Conservation (phyloP, 1,284 basidiomycete species). For the Ustilago loliicola region DNA sequence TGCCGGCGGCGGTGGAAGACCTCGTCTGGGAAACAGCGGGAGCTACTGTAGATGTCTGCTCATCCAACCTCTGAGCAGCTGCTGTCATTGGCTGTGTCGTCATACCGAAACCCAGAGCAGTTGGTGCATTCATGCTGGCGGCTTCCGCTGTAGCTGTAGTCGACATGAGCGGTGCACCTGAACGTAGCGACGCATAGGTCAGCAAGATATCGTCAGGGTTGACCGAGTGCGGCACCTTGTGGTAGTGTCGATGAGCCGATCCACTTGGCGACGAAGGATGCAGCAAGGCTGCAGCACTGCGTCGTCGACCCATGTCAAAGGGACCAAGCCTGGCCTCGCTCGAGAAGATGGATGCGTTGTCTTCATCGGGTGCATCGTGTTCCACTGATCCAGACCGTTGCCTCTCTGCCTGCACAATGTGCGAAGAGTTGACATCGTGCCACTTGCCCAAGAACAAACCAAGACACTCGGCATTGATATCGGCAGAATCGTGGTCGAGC, state of each 20-base stretch:
- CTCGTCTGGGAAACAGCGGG: neutral
- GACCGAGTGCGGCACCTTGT: slow-evolving; percentile 40
- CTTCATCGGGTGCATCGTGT: slow-evolving; percentile 32
- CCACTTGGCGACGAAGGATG: slow-evolving; percentile 42
- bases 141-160: slow-evolving; percentile 15
- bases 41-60: slow-evolving; percentile 11
- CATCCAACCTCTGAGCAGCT: slow-evolving; percentile 34
- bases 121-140: slow-evolving; percentile 17
- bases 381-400: slow-evolving; percentile 32
- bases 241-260: slow-evolving; percentile 33
- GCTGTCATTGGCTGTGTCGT: slow-evolving; percentile 32
- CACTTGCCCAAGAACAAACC: slow-evolving; percentile 67
- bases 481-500: slow-evolving; percentile 77
- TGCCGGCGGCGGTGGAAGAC: slow-evolving; percentile 8
- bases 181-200: slow-evolving; percentile 52
- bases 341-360: slow-evolving; percentile 36
- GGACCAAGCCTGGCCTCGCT: slow-evolving; percentile 33
- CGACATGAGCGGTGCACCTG: slow-evolving; percentile 48
- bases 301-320: slow-evolving; percentile 40
- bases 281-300: slow-evolving; percentile 30
- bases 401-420: slow-evolving; percentile 41
- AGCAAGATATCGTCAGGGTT: slow-evolving; percentile 54
- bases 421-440: slow-evolving; percentile 49
- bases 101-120: slow-evolving; percentile 18
- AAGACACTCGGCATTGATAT: slow-evolving; percentile 79